A percentile compares a stretch with the other conserved stretches of the same genome.
These are phyloP conservation scores for Hyparrhenia diplandra DNA, from an alignment of 176 grass and related monocot genomes.

Conservation along the genomic window DNA sequence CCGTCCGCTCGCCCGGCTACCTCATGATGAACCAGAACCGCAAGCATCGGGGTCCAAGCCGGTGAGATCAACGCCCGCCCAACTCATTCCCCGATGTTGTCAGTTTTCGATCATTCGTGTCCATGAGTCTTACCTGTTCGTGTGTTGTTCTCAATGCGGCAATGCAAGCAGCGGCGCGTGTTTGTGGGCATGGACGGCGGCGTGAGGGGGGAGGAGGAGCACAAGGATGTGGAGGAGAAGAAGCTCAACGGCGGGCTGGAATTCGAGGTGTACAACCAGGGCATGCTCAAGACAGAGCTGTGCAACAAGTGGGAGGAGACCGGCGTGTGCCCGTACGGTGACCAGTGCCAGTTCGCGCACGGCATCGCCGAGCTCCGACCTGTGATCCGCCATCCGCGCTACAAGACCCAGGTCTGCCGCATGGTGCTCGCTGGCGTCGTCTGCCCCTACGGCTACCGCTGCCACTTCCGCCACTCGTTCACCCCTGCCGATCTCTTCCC, in stretches of 20 bases:
- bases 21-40: constrained; percentile 39
- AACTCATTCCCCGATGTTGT: background rate
- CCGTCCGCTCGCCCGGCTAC: constrained; percentile 73
- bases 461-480: constrained; percentile 90
- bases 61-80: constrained; percentile 33
- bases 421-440: constrained; percentile 74
- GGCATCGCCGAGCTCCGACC: constrained; percentile 90
- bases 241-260: constrained; percentile 37
- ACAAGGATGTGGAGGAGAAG: constrained; percentile 13
- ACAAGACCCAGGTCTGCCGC: constrained; percentile 96
- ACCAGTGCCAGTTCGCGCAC: constrained; percentile 96
- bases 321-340: constrained; percentile 70
- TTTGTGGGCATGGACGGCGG: constrained; percentile 37
- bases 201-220: constrained; percentile 18
- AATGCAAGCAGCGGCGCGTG: constrained; percentile 65
- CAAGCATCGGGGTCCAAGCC: constrained; percentile 37
- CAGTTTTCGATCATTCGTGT: background rate
- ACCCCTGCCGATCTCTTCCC: constrained; percentile 63
- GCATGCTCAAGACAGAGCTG: constrained; percentile 97
- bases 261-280: constrained; percentile 93
- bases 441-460: constrained; percentile 96
- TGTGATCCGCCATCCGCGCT: constrained; percentile 90
- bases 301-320: constrained; percentile 99
- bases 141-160: background rate
- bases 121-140: background rate